Evolutionary conservation across 371 early-diverging fungal genomes (phyloP).

Genomic region (Syncephalastrum racemosum): DNA sequence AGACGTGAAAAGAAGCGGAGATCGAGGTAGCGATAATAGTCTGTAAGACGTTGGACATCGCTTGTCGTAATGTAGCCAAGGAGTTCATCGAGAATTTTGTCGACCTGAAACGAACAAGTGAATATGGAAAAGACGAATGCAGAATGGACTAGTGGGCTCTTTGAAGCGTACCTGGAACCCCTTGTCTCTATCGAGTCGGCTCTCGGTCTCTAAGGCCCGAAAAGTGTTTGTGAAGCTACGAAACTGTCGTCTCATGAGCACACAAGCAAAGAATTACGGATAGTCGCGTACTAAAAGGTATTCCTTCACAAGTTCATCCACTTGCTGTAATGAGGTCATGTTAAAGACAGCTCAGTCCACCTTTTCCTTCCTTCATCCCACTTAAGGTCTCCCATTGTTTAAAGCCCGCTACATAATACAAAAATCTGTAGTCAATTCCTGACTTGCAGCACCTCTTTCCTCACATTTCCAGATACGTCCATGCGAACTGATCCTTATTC

Average conservation of each 20-base stretch:
- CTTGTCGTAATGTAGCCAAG: conserved; percentile 49
- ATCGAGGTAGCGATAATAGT: conserved; percentile 68
- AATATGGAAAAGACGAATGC: not conserved
- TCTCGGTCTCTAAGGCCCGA: conserved; percentile 63
- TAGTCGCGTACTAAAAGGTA: conserved; percentile 56
- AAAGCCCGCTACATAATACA: too few relatives aligned
- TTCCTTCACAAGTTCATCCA: conserved; percentile 71
- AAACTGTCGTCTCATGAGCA: conserved; percentile 39
- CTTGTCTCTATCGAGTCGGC: conserved; percentile 60
- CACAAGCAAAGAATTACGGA: not conserved
- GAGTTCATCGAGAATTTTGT: conserved; percentile 68
- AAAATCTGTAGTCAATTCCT: too few relatives aligned
- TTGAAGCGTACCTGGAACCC: conserved; percentile 54
- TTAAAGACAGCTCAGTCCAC: not conserved
- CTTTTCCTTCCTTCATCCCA: too few relatives aligned
- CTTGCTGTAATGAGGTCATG: conserved; percentile 66
- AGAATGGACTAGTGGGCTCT: not conserved
- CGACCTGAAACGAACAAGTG: conserved; percentile 38
- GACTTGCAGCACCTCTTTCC: too few relatives aligned
- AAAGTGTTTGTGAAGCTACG: conserved; percentile 66
- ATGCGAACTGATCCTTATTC: too few relatives aligned
- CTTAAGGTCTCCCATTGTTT: too few relatives aligned
- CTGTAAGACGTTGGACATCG: conserved; percentile 58
- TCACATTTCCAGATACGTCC: too few relatives aligned
- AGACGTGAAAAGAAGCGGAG: conserved; percentile 66